Evolutionary conservation across 2,329 filamentous ascomycete genomes (phyloP), one percentile per base, ranked within the genome.

Genomic region (Trichoderma simmonsii): DNA sequence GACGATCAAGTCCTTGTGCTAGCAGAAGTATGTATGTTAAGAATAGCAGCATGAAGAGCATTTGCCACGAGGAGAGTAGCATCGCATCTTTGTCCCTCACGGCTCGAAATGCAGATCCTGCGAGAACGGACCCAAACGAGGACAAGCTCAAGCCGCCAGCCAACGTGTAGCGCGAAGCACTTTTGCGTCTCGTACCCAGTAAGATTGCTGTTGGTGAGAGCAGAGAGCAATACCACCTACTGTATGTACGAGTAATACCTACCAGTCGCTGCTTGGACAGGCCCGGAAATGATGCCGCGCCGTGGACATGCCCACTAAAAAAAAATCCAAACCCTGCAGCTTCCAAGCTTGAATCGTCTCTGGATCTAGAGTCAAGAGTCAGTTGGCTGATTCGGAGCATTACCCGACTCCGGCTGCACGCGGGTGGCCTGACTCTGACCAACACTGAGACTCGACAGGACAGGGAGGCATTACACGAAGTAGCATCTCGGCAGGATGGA

Each of bases 201-300:
- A 54, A 68, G 54, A 60, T 48, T 48, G 36, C 51, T 60, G 32
- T 39, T 68, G 65, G 65, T 60, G 39, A 66, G 48, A 68, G 54
- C 24, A 36, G 39, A 43, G 24, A 57, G 9, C 32, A 60, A 60
- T 32, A 60, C 65, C 15, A 60, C 28, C 63, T 24, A 56, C 30
- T 15, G 30, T 21, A 48, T 15, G 43, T 21, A 26, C 48, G 24
- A n/a, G 63, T 24, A 66, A 24, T 34, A 30, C 34, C 21, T n/a
- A n/a, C 21, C n/a, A 14, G 14, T 39, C 34, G 11, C n/a, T 36
- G 32, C 59, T 26, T 36, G 6, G 39, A 59, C n/a, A 36, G 28
- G 32, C 65, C 56, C 26, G 34, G 54, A 54, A 60, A 60, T 60
- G 65, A 34, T 51, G 39, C 36, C 64, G 64, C 57, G 32, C 28